Conservation (phyloP, 441 rosid genomes). For the Populus hybrid region DNA sequence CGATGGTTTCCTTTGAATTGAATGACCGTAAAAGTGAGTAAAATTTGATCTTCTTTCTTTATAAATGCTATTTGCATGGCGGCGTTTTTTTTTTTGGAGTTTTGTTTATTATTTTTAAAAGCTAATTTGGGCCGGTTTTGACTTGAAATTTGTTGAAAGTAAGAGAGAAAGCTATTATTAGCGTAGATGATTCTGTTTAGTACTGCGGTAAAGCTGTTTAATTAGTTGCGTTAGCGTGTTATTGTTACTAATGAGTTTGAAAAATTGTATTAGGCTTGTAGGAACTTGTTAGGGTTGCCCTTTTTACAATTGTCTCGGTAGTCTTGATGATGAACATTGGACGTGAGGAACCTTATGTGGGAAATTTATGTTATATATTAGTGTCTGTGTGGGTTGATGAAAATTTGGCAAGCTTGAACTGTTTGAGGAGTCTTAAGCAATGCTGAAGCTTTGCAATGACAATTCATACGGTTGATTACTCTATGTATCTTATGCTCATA, state of each 20-base stretch:
- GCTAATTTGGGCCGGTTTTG: neutral
- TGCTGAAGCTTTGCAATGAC: neutral
- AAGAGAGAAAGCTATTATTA: neutral
- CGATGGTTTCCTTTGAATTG: conserved; percentile 72
- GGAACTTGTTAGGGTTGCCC: neutral
- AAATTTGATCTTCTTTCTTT: neutral
- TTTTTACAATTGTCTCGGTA: neutral
- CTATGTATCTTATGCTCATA: neutral
- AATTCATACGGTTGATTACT: neutral
- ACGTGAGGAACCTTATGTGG: neutral
- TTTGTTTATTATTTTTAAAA: neutral
- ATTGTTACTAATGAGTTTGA: neutral
- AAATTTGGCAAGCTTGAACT: neutral
- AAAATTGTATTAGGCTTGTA: neutral
- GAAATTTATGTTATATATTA: neutral
- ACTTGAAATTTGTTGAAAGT: neutral
- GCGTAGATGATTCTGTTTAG: neutral
- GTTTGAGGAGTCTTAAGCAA: neutral
- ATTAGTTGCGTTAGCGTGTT: neutral
- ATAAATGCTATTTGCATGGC: neutral
- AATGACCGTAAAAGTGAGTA: conserved; percentile 70
- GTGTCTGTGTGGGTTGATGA: neutral
- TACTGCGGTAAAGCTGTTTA: neutral
- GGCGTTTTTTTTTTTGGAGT: neutral
- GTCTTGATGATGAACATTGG: neutral